A percentile compares a stretch with the other conserved stretches of the same genome.
Evolutionary conservation across 768 basidiomycete genomes (phyloP).

Genomic region (Mycena crocata): DNA sequence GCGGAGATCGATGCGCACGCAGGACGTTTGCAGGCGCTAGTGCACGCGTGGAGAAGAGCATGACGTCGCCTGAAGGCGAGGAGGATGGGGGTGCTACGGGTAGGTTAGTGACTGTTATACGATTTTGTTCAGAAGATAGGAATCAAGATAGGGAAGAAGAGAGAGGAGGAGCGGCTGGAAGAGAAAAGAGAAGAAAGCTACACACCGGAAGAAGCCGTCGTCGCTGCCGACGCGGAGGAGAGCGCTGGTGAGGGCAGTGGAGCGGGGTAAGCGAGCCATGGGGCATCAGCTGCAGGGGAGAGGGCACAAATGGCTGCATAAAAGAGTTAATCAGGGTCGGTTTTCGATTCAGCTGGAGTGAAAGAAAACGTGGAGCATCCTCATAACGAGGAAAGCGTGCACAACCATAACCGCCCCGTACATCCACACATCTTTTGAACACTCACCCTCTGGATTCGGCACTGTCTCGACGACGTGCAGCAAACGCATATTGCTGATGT

Average conservation of each 20-base stretch:
- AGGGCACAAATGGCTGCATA: constrained; percentile 91
- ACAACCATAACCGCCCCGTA: too few species aligned
- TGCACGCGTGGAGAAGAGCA: constrained; percentile 93
- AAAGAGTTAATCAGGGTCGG: constrained; percentile 2
- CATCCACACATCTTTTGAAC: too few species aligned
- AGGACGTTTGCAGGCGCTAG: constrained; percentile 95
- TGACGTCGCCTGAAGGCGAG: constrained; percentile 82
- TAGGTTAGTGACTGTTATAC: too few species aligned
- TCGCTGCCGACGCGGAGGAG: constrained; percentile 47
- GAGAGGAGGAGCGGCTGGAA: too few species aligned
- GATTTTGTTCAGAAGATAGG: too few species aligned
- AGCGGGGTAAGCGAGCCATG: constrained; percentile 96
- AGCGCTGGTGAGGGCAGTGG: constrained; percentile 88
- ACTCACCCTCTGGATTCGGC: constrained; percentile 91
- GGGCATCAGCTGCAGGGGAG: constrained; percentile 92
- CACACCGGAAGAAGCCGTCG: constrained; percentile 51
- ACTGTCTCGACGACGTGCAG: constrained; percentile 98
- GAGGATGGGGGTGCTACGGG: too few species aligned
- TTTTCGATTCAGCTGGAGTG: background rate
- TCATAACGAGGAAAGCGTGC: too few species aligned
- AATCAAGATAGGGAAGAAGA: too few species aligned
- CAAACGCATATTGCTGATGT: constrained; percentile 98
- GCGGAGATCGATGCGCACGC: constrained; percentile 95
- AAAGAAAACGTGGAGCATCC: background rate
- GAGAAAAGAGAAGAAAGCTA: too few species aligned